These are phyloP conservation scores for Inga leiocalycina DNA, from an alignment of 306 rosid genomes.

Conservation along the genomic window DNA sequence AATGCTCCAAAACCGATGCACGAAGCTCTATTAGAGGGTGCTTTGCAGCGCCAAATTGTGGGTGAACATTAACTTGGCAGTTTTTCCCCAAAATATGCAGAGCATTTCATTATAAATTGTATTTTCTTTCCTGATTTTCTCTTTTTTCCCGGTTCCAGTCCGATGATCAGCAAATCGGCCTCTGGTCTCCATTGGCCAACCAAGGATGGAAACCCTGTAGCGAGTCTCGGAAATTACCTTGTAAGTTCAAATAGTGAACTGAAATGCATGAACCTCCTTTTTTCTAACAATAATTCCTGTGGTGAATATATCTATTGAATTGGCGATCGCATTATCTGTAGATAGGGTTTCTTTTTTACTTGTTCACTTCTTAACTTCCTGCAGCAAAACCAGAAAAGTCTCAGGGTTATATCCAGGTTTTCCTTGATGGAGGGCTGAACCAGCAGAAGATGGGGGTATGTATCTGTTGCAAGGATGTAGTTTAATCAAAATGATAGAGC, in stretches of 20 bases:
- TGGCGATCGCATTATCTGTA: slow-evolving; percentile 1
- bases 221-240: slow-evolving; percentile 47
- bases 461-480: slow-evolving; percentile 33
- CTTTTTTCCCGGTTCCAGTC: slow-evolving; percentile 29
- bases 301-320: slow-evolving; percentile 15
- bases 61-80: slow-evolving; percentile 18
- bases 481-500: slow-evolving; percentile 26
- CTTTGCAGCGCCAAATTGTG: slow-evolving; percentile 67
- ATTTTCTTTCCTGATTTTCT: not conserved
- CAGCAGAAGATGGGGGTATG: slow-evolving; percentile 99
- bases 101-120: not conserved
- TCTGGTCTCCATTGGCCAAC: slow-evolving; percentile 72
- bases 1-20: slow-evolving; percentile 88
- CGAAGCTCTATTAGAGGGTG: slow-evolving; percentile 65
- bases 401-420: slow-evolving; percentile 77
- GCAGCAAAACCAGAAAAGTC: slow-evolving; percentile 72
- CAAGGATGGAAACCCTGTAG: slow-evolving; percentile 82
- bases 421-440: slow-evolving; percentile 98
- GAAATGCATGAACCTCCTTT: not conserved
- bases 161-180: slow-evolving; percentile 53
- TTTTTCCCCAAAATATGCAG: not conserved
- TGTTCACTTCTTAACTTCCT: slow-evolving; percentile 29
- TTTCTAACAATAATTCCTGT: not conserved
- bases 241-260: slow-evolving; percentile 51
- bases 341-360: slow-evolving; percentile 18